These are phyloP conservation scores for Macrocystidia cucumis DNA, from an alignment of 1,284 basidiomycete genomes.

Conservation along the genomic window DNA sequence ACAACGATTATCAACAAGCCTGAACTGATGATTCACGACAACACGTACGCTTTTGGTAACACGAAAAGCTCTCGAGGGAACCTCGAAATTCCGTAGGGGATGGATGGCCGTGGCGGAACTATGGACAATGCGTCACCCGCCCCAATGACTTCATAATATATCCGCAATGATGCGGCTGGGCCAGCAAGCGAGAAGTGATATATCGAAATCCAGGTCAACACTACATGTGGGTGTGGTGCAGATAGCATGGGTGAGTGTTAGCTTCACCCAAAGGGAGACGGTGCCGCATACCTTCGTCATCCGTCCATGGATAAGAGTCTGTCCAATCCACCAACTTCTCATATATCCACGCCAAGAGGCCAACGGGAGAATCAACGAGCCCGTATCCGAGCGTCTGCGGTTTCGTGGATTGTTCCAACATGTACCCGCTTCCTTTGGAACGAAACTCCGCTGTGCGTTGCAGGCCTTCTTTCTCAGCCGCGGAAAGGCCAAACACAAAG, in stretches of 20 bases:
- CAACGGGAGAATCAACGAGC: slow-evolving; percentile 52
- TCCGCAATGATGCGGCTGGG: slow-evolving; percentile 33
- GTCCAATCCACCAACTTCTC: slow-evolving; percentile 46
- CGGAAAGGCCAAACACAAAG: too few relatives aligned
- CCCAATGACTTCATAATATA: slow-evolving; percentile 31
- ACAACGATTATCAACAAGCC: too few relatives aligned
- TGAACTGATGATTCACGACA: too few relatives aligned
- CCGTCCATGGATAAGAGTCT: slow-evolving; percentile 40
- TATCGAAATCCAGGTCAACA: slow-evolving; percentile 50
- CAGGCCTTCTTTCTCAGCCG: slow-evolving; percentile 28
- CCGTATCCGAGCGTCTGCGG: slow-evolving; percentile 54
- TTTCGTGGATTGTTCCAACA: slow-evolving; percentile 29
- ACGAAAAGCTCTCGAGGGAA: too few relatives aligned
- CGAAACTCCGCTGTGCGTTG: slow-evolving; percentile 23
- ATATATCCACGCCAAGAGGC: slow-evolving; percentile 52
- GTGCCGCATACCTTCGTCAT: slow-evolving; percentile 45
- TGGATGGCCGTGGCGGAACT: not conserved
- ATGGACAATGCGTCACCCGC: too few relatives aligned
- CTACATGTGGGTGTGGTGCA: slow-evolving; percentile 18
- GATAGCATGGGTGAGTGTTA: not conserved
- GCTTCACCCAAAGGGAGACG: slow-evolving; percentile 15
- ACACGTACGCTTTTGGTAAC: too few relatives aligned
- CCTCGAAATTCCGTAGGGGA: too few relatives aligned
- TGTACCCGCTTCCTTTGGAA: slow-evolving; percentile 31
- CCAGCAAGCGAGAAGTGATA: slow-evolving; percentile 41